Base-by-base conservation (phyloP, 179 eudicot genomes). In the Gypsophila paniculata region DNA sequence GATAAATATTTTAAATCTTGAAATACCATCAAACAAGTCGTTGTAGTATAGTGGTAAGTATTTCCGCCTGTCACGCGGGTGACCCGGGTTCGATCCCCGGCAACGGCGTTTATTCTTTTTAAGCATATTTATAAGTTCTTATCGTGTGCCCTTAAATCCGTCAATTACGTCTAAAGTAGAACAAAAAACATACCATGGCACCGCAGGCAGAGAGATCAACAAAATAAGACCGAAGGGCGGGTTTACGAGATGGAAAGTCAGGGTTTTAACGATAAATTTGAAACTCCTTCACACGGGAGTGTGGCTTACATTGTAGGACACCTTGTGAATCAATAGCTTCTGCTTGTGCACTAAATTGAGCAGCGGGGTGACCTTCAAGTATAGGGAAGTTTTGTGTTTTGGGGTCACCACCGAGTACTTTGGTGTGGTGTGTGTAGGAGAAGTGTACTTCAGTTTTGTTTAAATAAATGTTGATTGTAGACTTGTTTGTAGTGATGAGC, bases 31-130 rank as follows among this genome's bases (percentile, higher is more conserved):
- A 25, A 51, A 0, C 0, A 68, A 8, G 89, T 90, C 96, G 98
- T 93, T 93, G 95, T 93, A 93, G 96, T 93, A 93, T 93, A 90
- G 96, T 93, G 96, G 96, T 93, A 61, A 93, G 98, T 93, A 90
- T 93, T 93, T 88, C 92, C 98, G 98, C 96, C 96, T 93, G 96
- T 93, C 98, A 93, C 96, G 96, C 95, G 98, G 96, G 90, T 82
- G 96, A 93, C 96, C 98, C 96, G 96, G 98, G 96, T 93, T 92
- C 93, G 96, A 93, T 93, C 98, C 98, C 98, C 95, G 98, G 96
- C 98, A 90, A 76, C 96, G 98, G 86, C 86, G 86, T 4, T n/a
- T n/a, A n/a, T n/a, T n/a, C n/a, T n/a, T n/a, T n/a, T n/a, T n/a
- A n/a, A n/a, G n/a, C n/a, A n/a, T n/a, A n/a, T n/a, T n/a, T n/a